Conservation (phyloP, 2,329 filamentous ascomycete species). For the Amesomyces nigricolor region DNA sequence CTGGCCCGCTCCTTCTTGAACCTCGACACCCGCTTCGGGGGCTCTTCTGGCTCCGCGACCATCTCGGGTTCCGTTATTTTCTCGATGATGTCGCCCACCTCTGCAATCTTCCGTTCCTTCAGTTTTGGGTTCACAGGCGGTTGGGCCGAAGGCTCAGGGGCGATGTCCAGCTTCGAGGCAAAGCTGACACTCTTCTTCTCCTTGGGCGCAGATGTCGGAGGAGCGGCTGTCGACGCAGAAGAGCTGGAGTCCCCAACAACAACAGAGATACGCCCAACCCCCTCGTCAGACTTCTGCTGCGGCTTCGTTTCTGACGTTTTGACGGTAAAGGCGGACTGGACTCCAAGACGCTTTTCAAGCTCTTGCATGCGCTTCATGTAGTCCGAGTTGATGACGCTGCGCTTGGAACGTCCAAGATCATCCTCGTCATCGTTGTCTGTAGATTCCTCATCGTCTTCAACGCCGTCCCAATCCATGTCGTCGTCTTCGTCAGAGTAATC, state of each 20-base stretch:
- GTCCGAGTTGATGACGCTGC: constrained; percentile 61
- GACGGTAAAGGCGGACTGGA: constrained; percentile 46
- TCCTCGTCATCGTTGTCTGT: constrained; percentile 65
- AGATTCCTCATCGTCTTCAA: constrained; percentile 47
- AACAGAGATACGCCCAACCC: constrained; percentile 31
- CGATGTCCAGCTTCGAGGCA: constrained; percentile 67
- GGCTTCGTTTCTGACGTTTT: constrained; percentile 49
- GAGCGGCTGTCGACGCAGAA: neutral
- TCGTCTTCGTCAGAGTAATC: constrained; percentile 51
- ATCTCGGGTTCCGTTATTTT: constrained; percentile 29
- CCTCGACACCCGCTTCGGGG: constrained; percentile 42
- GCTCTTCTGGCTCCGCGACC: constrained; percentile 22
- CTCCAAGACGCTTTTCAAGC: constrained; percentile 69
- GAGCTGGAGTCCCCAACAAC: constrained; percentile 12
- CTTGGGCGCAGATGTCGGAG: constrained; percentile 1
- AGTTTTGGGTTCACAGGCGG: constrained; percentile 11
- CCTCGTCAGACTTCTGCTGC: constrained; percentile 33
- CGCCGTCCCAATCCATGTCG: constrained; percentile 49
- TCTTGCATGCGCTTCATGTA: constrained; percentile 81
- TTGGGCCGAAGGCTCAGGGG: constrained; percentile 33
- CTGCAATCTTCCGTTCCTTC: constrained; percentile 37
- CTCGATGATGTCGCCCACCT: constrained; percentile 50
- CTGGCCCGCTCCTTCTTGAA: constrained; percentile 43
- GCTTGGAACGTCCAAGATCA: constrained; percentile 67
- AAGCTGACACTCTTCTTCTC: constrained; percentile 75